phyloP scores from a whole-genome alignment of 1,139 yeast genomes.

The Kodamaea anthophila region DNA sequence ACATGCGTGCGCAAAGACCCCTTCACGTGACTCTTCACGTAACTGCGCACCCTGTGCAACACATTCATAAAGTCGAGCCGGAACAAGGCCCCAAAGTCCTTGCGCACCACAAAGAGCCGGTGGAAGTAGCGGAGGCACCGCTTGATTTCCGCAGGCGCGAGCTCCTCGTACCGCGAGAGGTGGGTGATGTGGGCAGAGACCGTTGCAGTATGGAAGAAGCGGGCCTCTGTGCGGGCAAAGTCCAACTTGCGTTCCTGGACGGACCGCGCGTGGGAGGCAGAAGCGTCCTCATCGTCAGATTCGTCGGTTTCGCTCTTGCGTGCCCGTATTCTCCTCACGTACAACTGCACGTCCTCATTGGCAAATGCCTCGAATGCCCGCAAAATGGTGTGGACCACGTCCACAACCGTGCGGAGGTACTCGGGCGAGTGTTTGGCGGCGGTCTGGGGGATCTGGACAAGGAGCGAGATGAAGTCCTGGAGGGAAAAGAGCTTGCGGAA shows the following conservation, averaged over 20 bases:
- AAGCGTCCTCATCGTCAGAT: constrained; percentile 40
- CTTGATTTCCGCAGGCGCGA: constrained; percentile 56
- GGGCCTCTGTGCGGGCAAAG: constrained; percentile 32
- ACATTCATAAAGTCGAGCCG: constrained; percentile 67
- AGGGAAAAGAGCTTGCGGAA: constrained; percentile 53
- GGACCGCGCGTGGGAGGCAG: constrained; percentile 32
- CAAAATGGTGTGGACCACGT: constrained; percentile 59
- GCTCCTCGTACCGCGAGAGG: constrained; percentile 52
- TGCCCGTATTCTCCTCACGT: constrained; percentile 29
- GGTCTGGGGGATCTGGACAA: constrained; percentile 56
- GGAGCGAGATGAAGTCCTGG: constrained; percentile 52
- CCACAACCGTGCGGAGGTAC: constrained; percentile 57
- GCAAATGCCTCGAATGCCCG: constrained; percentile 66
- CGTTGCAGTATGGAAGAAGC: constrained; percentile 36
- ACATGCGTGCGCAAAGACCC: constrained; percentile 50
- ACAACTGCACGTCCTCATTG: constrained; percentile 53
- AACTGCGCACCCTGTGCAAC: constrained; percentile 26
- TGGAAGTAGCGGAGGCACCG: constrained; percentile 67
- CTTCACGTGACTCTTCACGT: constrained; percentile 27
- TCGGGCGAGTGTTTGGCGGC: constrained; percentile 64
- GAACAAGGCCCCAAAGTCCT: constrained; percentile 57
- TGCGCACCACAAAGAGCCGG: constrained; percentile 55
- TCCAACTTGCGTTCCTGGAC: constrained; percentile 47
- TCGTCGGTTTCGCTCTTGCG: constrained; percentile 26
- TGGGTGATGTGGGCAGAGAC: constrained; percentile 50